These are phyloP conservation scores for Prunus mongolica DNA, from an alignment of 306 rosid species.

Conservation along the genomic window DNA sequence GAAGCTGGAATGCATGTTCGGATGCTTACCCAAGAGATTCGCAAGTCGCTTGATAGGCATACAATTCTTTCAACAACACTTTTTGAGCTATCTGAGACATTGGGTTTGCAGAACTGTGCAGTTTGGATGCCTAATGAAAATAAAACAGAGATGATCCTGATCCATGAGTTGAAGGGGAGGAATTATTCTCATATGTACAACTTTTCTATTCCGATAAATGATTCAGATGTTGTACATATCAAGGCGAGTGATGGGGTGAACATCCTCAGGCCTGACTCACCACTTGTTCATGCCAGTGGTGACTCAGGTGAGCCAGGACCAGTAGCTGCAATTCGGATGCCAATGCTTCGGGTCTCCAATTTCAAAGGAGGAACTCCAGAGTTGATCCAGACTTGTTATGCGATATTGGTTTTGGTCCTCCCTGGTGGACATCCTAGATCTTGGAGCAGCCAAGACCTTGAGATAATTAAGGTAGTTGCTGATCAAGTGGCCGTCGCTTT, in stretches of 20 bases:
- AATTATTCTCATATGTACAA: constrained; percentile 40
- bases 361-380: constrained; percentile 99
- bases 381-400: constrained; percentile 70
- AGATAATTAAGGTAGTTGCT: constrained; percentile 94
- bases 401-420: constrained; percentile 87
- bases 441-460: constrained; percentile 87
- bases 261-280: constrained; percentile 62
- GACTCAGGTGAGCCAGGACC: constrained; percentile 70
- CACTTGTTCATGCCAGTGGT: constrained; percentile 64
- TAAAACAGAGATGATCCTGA: constrained; percentile 80
- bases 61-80: constrained; percentile 82
- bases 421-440: constrained; percentile 71
- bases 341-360: constrained; percentile 89
- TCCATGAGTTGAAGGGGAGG: constrained; percentile 68
- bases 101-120: constrained; percentile 90
- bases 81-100: constrained; percentile 82
- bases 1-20: constrained; percentile 92
- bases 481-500: constrained; percentile 99
- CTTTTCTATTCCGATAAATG: constrained; percentile 54
- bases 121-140: constrained; percentile 98
- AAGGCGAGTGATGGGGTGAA: constrained; percentile 60
- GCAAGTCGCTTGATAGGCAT: constrained; percentile 88
- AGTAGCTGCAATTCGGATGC: constrained; percentile 93
- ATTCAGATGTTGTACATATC: constrained; percentile 64
- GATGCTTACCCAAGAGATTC: constrained; percentile 99